A percentile compares a stretch with the other conserved stretches of the same genome.
Evolutionary conservation across 202 grass and related monocot genomes (phyloP).

Genomic region (Zoysia matrella): DNA sequence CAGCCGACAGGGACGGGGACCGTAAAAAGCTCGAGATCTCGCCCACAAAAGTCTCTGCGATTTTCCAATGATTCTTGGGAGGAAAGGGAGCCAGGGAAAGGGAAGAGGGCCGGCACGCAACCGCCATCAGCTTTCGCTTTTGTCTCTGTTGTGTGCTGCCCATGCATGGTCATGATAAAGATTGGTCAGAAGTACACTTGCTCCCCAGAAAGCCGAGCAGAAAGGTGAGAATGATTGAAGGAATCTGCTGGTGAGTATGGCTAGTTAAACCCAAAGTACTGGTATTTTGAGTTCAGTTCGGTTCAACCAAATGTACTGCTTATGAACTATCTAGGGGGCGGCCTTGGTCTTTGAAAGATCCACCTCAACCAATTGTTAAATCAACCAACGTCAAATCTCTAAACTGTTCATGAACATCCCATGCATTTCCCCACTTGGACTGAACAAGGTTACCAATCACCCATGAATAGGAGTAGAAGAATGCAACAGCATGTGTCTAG

Average conservation of each 20-base stretch:
- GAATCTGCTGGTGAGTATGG: neutral
- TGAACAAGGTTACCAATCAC: neutral
- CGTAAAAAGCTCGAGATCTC: conserved; percentile 23
- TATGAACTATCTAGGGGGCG: too few species aligned
- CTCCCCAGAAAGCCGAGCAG: conserved; percentile 22
- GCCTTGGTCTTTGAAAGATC: too few species aligned
- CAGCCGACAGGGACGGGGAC: conserved; percentile 36
- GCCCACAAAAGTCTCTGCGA: conserved; percentile 4
- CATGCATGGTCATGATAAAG: conserved; percentile 12
- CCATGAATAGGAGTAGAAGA: neutral
- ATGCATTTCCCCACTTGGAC: neutral
- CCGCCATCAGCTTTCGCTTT: conserved; percentile 39
- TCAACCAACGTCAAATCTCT: neutral
- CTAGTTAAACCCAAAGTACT: neutral
- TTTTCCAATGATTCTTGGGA: conserved; percentile 27
- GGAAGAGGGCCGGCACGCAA: neutral
- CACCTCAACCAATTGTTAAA: neutral
- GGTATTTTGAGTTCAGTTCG: neutral
- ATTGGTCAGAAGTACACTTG: conserved; percentile 32
- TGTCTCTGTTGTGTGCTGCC: conserved; percentile 28
- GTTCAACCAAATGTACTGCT: neutral
- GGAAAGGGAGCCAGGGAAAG: neutral
- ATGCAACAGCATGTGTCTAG: too few species aligned
- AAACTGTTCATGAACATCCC: neutral
- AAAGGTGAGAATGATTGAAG: conserved; percentile 28